phyloP scores from a whole-genome alignment of 495 filamentous ascomycete genomes.

The Talaromyces proteolyticus region DNA sequence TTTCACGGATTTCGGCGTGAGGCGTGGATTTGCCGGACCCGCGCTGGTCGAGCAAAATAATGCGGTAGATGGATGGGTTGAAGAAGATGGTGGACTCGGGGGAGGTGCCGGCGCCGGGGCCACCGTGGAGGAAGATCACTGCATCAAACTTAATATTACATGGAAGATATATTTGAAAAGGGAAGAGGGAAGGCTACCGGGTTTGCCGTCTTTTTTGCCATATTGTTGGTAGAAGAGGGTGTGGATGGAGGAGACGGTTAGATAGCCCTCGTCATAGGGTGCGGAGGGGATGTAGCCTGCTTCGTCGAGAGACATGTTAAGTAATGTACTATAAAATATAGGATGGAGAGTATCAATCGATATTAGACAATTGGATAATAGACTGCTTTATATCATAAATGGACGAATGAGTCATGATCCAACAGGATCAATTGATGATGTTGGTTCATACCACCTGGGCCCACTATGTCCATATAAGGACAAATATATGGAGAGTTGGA shows the following conservation, averaged over 20 bases:
- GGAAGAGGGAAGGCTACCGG: slow-evolving; percentile 36
- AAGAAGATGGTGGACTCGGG: slow-evolving; percentile 32
- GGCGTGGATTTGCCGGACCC: slow-evolving; percentile 38
- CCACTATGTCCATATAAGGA: too few species aligned
- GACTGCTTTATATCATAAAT: too few species aligned
- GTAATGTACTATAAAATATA: too few species aligned
- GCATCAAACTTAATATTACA: too few species aligned
- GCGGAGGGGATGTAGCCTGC: slow-evolving; percentile 11
- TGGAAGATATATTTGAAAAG: too few species aligned
- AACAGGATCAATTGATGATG: too few species aligned
- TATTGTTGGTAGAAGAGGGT: slow-evolving; percentile 37
- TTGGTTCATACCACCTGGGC: too few species aligned
- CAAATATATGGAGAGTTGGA: too few species aligned
- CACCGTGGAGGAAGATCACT: slow-evolving; percentile 40
- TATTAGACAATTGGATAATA: too few species aligned
- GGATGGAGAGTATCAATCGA: too few species aligned
- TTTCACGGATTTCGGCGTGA: slow-evolving; percentile 28
- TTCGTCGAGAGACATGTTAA: not conserved
- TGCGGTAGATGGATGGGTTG: slow-evolving; percentile 35
- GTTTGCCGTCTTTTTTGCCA: slow-evolving; percentile 26
- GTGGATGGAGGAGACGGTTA: slow-evolving; percentile 31
- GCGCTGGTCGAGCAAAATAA: slow-evolving; percentile 41
- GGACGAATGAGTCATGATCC: too few species aligned
- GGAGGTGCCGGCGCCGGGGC: slow-evolving; percentile 33
- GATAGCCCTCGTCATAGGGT: slow-evolving; percentile 17